Evolutionary conservation across 805 yeast genomes (phyloP).

Genomic region (Isabelozyma gotoi): DNA sequence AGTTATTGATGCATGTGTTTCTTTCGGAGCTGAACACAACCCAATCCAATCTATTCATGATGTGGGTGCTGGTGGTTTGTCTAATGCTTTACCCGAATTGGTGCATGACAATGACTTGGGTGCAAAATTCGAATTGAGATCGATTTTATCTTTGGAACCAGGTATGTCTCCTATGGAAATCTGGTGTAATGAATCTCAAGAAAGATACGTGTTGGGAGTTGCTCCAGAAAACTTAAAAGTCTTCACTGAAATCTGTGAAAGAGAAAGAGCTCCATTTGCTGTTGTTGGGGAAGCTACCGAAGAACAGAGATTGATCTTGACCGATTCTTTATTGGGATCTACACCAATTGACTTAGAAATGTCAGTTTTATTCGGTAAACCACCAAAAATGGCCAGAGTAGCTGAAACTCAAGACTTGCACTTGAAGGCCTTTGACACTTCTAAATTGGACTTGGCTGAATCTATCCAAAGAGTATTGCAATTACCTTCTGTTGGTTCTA

Average conservation of each 20-base stretch:
- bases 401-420: constrained; percentile 63
- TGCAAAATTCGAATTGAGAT: constrained; percentile 87
- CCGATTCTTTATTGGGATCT: constrained; percentile 72
- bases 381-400: constrained; percentile 88
- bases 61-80: constrained; percentile 99
- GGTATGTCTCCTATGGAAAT: constrained; percentile 99
- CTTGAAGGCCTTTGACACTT: constrained; percentile 40
- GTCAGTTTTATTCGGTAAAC: constrained; percentile 93
- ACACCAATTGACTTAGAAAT: constrained; percentile 95
- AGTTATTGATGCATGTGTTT: constrained; percentile 91
- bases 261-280: constrained; percentile 96
- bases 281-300: constrained; percentile 93
- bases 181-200: constrained; percentile 99
- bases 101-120: constrained; percentile 97
- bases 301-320: constrained; percentile 78
- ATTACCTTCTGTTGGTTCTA: constrained; percentile 93
- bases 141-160: constrained; percentile 86
- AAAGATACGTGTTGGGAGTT: constrained; percentile 93
- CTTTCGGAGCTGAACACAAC: constrained; percentile 59
- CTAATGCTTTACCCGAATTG: constrained; percentile 95
- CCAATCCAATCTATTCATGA: constrained; percentile 97
- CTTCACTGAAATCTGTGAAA: constrained; percentile 78
- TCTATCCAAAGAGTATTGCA: constrained; percentile 81
- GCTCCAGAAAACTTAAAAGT: constrained; percentile 69
- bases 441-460: constrained; percentile 46